phyloP scores from a whole-genome alignment of 2,329 filamentous ascomycete species.

The Plenodomus biglobosus region DNA sequence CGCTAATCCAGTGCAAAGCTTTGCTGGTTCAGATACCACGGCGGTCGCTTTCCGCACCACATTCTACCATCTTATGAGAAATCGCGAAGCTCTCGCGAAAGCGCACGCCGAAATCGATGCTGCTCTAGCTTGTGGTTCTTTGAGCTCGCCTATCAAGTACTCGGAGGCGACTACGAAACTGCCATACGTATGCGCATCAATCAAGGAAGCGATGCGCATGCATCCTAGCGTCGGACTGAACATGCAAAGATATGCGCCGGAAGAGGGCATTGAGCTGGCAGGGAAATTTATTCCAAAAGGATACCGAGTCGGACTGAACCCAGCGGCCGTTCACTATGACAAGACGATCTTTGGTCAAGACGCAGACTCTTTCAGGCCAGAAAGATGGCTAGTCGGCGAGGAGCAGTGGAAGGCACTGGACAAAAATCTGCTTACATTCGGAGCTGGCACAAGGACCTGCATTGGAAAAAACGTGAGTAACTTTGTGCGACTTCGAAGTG shows the following conservation, averaged over 20 bases:
- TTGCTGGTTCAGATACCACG: slow-evolving; percentile 43
- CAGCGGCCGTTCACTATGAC: slow-evolving; percentile 49
- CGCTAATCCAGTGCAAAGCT: slow-evolving; percentile 7
- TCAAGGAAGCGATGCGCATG: slow-evolving; percentile 49
- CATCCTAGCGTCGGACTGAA: slow-evolving; percentile 36
- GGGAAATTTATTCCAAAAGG: slow-evolving; percentile 35
- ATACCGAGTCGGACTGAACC: slow-evolving; percentile 49
- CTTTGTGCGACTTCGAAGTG: neutral
- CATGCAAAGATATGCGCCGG: slow-evolving; percentile 22
- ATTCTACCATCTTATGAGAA: slow-evolving; percentile 45
- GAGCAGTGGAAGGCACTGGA: slow-evolving; percentile 22
- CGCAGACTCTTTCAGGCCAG: slow-evolving; percentile 47
- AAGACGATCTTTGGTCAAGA: slow-evolving; percentile 44
- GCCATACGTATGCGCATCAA: slow-evolving; percentile 48
- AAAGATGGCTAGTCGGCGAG: slow-evolving; percentile 48
- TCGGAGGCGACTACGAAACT: slow-evolving; percentile 22
- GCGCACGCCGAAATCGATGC: slow-evolving; percentile 20
- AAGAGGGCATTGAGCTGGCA: slow-evolving; percentile 21
- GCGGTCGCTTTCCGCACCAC: slow-evolving; percentile 37
- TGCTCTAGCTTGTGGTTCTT: slow-evolving; percentile 5
- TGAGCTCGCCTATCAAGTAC: slow-evolving; percentile 14
- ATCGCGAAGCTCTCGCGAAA: slow-evolving; percentile 19
- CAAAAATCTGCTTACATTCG: slow-evolving; percentile 42
- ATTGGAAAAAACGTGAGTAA: slow-evolving; percentile 30
- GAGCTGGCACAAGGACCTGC: slow-evolving; percentile 38